Evolutionary conservation across 1,284 basidiomycete genomes (phyloP).

Genomic region (Earliella scabrosa): DNA sequence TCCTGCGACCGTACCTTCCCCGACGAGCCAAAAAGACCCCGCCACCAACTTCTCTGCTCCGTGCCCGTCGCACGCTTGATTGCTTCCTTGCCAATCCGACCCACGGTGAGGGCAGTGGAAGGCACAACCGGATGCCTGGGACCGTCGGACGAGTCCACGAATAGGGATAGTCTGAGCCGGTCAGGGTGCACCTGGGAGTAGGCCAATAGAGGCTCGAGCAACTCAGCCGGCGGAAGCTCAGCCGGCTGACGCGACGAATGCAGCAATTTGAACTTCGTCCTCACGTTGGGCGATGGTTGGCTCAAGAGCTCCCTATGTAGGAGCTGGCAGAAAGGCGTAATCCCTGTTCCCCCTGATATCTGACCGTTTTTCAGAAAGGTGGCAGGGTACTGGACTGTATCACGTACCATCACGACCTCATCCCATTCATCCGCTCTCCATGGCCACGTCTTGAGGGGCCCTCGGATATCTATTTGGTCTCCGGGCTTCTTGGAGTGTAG

Average conservation of each 20-base stretch:
- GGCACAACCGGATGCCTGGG: constrained; percentile 27
- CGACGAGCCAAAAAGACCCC: constrained; percentile 36
- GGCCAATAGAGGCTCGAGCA: constrained; percentile 54
- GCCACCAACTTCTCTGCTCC: constrained; percentile 48
- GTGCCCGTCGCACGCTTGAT: constrained; percentile 48
- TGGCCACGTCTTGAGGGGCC: constrained; percentile 75
- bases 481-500: constrained; percentile 71
- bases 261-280: constrained; percentile 68
- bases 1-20: constrained; percentile 23
- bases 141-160: constrained; percentile 57
- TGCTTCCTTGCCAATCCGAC: constrained; percentile 55
- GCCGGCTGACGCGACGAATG: constrained; percentile 65
- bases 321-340: constrained; percentile 81
- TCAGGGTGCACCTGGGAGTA: constrained; percentile 55
- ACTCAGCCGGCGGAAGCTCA: constrained; percentile 67
- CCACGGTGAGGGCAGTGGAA: constrained; percentile 40
- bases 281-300: constrained; percentile 37
- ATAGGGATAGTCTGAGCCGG: constrained; percentile 59
- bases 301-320: constrained; percentile 45
- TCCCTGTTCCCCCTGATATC: constrained; percentile 85
- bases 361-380: constrained; percentile 32
- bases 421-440: constrained; percentile 70
- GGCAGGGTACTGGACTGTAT: not conserved
- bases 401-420: constrained; percentile 75
- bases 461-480: constrained; percentile 76